Percentiles rank a stretch among this genome's conserved stretches.
Conservation (phyloP, 495 filamentous ascomycete genomes). For the Penicillium flavigenum region DNA sequence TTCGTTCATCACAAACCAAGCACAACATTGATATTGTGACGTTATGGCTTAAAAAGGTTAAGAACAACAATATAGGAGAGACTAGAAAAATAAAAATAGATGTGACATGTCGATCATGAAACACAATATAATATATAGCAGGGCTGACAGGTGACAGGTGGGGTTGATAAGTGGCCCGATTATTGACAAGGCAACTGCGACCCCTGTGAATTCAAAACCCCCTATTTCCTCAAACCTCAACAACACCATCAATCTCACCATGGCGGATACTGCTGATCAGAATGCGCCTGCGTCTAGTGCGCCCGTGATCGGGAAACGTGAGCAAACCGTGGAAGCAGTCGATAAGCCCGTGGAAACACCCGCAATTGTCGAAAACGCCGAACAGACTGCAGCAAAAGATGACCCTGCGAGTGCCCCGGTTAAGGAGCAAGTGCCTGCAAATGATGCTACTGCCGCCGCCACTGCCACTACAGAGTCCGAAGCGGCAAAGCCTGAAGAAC, state of each 20-base stretch:
- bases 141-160: conserved; percentile 11
- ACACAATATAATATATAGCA: not conserved
- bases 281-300: not conserved
- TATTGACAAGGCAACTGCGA: conserved; percentile 22
- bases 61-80: not conserved
- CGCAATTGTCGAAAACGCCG: conserved; percentile 18
- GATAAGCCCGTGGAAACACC: conserved; percentile 24
- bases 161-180: conserved; percentile 18
- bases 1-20: not conserved
- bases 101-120: conserved; percentile 13
- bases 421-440: conserved; percentile 12
- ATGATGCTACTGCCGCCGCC: conserved; percentile 14
- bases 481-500: conserved; percentile 25
- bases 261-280: conserved; percentile 29
- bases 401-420: conserved; percentile 8
- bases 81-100: not conserved
- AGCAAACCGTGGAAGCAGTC: conserved; percentile 16
- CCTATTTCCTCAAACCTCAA: conserved; percentile 9
- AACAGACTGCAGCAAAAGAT: conserved; percentile 14
- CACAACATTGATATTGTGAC: not conserved
- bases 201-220: conserved; percentile 20
- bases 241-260: conserved; percentile 11
- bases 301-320: conserved; percentile 14
- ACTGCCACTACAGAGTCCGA: conserved; percentile 15
- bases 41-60: too few relatives aligned